Evolutionary conservation across 169 alveolate genomes (phyloP), one percentile per base, ranked within the genome.

Genomic region (Cytauxzoon felis): DNA sequence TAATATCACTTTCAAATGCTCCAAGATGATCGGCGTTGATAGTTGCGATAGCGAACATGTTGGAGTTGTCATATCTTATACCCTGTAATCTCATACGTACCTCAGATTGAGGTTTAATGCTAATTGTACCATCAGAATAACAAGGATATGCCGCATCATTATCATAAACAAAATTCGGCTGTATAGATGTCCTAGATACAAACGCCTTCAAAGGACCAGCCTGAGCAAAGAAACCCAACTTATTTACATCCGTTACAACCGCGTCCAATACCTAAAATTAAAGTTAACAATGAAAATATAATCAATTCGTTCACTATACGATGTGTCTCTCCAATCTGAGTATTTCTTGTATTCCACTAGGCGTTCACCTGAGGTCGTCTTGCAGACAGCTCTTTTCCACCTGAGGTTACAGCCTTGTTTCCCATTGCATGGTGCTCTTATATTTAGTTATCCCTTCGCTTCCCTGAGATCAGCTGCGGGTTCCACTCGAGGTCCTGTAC

Each of bases 201-300:
- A 92, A 92, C 11, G 89, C 95, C 85, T 90, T 91, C 48, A 92
- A 65, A 4, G 96, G 96, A n/a, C 96, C 96, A 43, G 95, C 93
- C 53, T 92, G 94, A 1, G 93, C 96, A 36, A 92, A 91, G 61
- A 90, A 82, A 7, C 96, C 96, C 11, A 92, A 79, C 53, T 90
- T 89, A 80, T 92, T 92, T 30, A 92, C 96, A 66, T 90, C 95
- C 27, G 94, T 92, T 16, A 92, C 95, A 9, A 91, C 87, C 1
- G 94, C 96, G 63, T 92, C 96, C 26, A 92, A 78, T 0, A 89
- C 94, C 94, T 89, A 60, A 9, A 21, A 27, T 52, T 30, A 16
- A 33, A 34, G 60, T 40, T n/a, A n/a, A n/a, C n/a, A n/a, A n/a
- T n/a, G n/a, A n/a, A n/a, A n/a, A n/a, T n/a, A n/a, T n/a, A n/a